Evolutionary conservation across 2,329 filamentous ascomycete genomes (phyloP).

Genomic region (Colletotrichum sp.): DNA sequence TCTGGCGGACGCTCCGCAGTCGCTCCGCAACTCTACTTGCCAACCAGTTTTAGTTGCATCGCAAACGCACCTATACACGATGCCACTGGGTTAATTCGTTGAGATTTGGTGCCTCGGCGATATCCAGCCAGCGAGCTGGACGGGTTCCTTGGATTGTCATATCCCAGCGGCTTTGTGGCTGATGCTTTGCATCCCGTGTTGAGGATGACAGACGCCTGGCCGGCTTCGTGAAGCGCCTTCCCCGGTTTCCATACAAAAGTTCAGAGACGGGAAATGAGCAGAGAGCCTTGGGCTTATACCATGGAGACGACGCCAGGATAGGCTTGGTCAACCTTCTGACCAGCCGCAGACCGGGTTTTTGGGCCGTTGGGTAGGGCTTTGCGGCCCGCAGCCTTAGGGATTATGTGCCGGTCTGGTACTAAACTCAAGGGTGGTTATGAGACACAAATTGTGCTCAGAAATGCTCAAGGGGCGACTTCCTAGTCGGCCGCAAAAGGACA

Average conservation of each 20-base stretch:
- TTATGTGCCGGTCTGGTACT: neutral
- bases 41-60: neutral
- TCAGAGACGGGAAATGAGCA: neutral
- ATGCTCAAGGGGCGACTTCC: neutral
- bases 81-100: neutral
- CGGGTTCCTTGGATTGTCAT: neutral
- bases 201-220: neutral
- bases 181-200: neutral
- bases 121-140: neutral
- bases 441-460: neutral
- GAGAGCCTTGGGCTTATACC: neutral
- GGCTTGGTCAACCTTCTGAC: neutral
- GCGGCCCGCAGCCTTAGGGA: neutral
- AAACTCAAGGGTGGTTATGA: neutral
- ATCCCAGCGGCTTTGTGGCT: neutral
- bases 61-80: neutral
- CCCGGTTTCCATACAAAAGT: neutral
- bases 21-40: neutral
- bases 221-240: neutral
- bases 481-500: neutral
- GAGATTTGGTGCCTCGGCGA: neutral
- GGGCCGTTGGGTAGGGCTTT: neutral
- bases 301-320: neutral
- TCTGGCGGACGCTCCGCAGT: neutral
- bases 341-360: conserved; percentile 4